These are phyloP conservation scores for Nicotiana undulata DNA, from an alignment of 257 asterid species.

Conservation along the genomic window DNA sequence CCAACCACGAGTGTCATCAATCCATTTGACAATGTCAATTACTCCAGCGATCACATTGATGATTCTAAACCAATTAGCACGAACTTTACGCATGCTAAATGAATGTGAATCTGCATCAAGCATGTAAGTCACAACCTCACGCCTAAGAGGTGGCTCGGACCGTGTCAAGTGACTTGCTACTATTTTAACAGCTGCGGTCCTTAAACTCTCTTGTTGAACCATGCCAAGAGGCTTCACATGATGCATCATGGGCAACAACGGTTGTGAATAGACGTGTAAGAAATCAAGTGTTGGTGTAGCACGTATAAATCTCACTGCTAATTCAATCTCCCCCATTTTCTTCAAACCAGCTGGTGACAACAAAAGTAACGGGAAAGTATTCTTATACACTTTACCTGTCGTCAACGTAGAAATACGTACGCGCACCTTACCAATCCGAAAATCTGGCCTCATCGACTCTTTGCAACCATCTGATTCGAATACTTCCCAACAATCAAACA, in stretches of 20 bases:
- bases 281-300: constrained; percentile 62
- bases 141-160: constrained; percentile 78
- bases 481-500: constrained; percentile 70
- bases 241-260: constrained; percentile 74
- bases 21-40: constrained; percentile 60
- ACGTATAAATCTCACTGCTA: constrained; percentile 59
- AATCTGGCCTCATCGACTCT: constrained; percentile 41
- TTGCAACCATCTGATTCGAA: constrained; percentile 30
- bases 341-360: constrained; percentile 58
- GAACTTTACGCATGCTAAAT: constrained; percentile 70
- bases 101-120: constrained; percentile 64
- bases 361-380: constrained; percentile 44
- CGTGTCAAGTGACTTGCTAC: constrained; percentile 53
- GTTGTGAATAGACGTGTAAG: constrained; percentile 63
- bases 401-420: constrained; percentile 66
- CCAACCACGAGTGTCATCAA: constrained; percentile 85
- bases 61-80: constrained; percentile 76
- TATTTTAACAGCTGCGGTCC: constrained; percentile 44
- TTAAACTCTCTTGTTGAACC: constrained; percentile 57
- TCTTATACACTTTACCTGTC: constrained; percentile 51
- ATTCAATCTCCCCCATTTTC: constrained; percentile 82
- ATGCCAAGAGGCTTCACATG: constrained; percentile 63
- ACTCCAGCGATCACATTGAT: constrained; percentile 61
- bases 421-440: constrained; percentile 74
- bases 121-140: constrained; percentile 69